These are phyloP conservation scores for Paralagenidium karlingii DNA, from an alignment of 352 stramenopile genomes.

Conservation along the genomic window DNA sequence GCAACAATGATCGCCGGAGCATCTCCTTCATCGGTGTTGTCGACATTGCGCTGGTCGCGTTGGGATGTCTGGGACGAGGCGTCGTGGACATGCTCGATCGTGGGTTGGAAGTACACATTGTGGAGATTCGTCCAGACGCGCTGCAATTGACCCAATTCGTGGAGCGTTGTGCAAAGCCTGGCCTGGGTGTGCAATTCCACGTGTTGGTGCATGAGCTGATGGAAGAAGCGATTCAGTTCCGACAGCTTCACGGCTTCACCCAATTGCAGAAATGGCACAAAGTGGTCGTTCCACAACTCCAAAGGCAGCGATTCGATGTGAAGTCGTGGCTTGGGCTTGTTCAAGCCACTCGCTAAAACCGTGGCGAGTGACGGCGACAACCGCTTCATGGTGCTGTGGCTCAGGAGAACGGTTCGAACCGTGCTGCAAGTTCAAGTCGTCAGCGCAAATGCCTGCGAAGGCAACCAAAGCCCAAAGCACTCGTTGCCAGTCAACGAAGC, in stretches of 20 bases:
- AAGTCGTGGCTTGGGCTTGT: too few species aligned
- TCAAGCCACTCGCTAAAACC: too few species aligned
- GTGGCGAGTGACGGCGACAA: too few species aligned
- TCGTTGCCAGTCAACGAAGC: too few species aligned
- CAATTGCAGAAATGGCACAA: slow-evolving; percentile 36
- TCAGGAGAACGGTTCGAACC: too few species aligned
- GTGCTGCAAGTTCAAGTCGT: too few species aligned
- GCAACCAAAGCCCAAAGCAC: too few species aligned
- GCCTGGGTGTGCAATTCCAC: slow-evolving; percentile 24
- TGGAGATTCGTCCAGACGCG: slow-evolving; percentile 37
- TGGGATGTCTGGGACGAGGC: background rate
- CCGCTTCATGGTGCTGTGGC: too few species aligned
- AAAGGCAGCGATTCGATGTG: slow-evolving; percentile 15
- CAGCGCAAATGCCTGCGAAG: too few species aligned
- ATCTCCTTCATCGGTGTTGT: slow-evolving; percentile 2
- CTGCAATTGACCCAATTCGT: slow-evolving; percentile 18
- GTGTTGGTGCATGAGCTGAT: slow-evolving; percentile 32
- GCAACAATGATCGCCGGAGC: slow-evolving; percentile 6
- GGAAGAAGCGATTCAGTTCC: slow-evolving; percentile 34
- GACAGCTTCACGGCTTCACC: slow-evolving; percentile 40
- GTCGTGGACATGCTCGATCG: slow-evolving; percentile 11
- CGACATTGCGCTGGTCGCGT: background rate
- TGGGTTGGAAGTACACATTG: slow-evolving; percentile 43
- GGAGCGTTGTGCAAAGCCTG: slow-evolving; percentile 17
- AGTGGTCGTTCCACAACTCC: slow-evolving; percentile 41